These are phyloP conservation scores for Hypoxylon sp. DNA, from an alignment of 2,329 filamentous ascomycete species.

Conservation along the genomic window DNA sequence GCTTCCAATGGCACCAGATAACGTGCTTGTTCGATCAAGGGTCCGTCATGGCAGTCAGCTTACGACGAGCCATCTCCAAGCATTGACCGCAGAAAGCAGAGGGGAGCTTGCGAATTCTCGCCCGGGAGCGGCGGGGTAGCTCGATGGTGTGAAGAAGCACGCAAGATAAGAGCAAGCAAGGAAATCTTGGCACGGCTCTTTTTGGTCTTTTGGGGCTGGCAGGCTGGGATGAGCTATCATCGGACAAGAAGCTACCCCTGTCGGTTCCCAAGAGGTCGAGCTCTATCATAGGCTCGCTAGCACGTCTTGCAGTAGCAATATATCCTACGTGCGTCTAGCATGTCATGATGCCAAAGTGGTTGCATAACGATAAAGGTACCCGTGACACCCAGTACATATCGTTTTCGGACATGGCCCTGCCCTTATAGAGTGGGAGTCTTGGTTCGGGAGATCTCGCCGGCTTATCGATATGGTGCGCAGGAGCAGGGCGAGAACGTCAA, in stretches of 20 bases:
- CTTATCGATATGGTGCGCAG: slow-evolving; percentile 14
- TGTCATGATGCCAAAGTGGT: slow-evolving; percentile 15
- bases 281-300: slow-evolving; percentile 36
- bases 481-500: too few species aligned
- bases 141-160: slow-evolving; percentile 28
- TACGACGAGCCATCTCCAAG: slow-evolving; percentile 19
- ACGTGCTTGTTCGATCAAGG: slow-evolving; percentile 39
- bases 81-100: slow-evolving; percentile 28
- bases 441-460: slow-evolving; percentile 5
- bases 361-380: slow-evolving; percentile 25
- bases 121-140: slow-evolving; percentile 36
- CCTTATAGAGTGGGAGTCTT: slow-evolving; percentile 5
- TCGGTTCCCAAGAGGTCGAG: slow-evolving; percentile 30
- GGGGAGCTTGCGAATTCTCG: slow-evolving; percentile 36
- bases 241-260: slow-evolving; percentile 36
- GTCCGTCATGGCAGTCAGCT: slow-evolving; percentile 30
- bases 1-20: slow-evolving; percentile 40
- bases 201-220: slow-evolving; percentile 30
- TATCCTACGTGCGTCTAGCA: slow-evolving; percentile 20
- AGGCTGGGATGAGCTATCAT: slow-evolving; percentile 40
- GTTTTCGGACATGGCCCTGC: slow-evolving; percentile 14
- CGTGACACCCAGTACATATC: slow-evolving; percentile 15
- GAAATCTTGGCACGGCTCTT: slow-evolving; percentile 39
- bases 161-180: slow-evolving; percentile 40
- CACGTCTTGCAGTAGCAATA: slow-evolving; percentile 27